Percentiles rank a stretch among this genome's conserved stretches.
Evolutionary conservation across 2,329 filamentous ascomycete genomes (phyloP).

Genomic region (Diaporthe australafricana): DNA sequence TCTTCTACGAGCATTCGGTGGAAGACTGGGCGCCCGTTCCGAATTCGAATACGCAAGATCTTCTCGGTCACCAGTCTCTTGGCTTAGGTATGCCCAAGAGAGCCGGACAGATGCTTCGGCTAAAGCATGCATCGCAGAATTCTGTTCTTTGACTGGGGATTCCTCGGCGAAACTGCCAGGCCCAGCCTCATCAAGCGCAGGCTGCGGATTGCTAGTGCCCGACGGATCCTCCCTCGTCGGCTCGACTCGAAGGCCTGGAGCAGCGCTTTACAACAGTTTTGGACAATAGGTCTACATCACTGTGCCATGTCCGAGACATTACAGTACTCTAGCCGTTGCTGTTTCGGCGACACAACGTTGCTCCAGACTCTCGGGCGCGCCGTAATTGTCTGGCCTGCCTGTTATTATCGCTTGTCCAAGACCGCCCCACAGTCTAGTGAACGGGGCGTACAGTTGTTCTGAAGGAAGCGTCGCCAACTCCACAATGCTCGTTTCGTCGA

Average conservation of each 20-base stretch:
- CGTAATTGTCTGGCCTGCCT: constrained; percentile 24
- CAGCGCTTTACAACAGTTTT: neutral
- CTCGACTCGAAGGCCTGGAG: neutral
- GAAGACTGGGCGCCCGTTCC: neutral
- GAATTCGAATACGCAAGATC: neutral
- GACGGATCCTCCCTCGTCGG: neutral
- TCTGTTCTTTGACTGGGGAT: neutral
- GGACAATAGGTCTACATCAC: neutral
- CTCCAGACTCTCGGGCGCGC: constrained; percentile 22
- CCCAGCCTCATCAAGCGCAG: neutral
- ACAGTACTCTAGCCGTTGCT: constrained; percentile 20
- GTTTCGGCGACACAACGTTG: constrained; percentile 14
- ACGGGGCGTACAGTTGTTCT: neutral
- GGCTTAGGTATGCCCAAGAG: neutral
- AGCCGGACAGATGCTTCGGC: neutral
- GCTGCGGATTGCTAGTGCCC: neutral
- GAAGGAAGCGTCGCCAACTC: neutral
- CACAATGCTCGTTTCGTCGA: constrained; percentile 20
- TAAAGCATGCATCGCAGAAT: neutral
- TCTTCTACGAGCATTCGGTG: neutral
- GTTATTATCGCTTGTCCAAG: constrained; percentile 15
- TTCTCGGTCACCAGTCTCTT: neutral
- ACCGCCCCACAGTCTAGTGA: constrained; percentile 6
- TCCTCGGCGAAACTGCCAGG: constrained; percentile 16
- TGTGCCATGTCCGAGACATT: constrained; percentile 20